Evolutionary conservation across 169 alveolate species (phyloP).

Genomic region (Perkinsus marinus): DNA sequence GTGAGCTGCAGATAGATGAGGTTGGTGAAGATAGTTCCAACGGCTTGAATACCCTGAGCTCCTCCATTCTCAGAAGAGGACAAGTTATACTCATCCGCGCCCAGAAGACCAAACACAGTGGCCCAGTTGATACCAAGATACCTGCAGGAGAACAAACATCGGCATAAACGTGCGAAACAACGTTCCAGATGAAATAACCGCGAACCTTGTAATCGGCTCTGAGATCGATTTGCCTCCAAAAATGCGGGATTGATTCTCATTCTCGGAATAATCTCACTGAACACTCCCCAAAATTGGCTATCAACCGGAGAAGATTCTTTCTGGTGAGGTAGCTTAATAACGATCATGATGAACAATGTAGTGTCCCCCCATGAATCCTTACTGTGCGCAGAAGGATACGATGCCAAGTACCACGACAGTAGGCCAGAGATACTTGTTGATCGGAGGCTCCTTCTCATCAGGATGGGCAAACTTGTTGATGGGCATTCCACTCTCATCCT

Average conservation of each 20-base stretch:
- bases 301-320: too few relatives aligned
- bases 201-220: not conserved
- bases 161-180: not conserved
- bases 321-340: too few relatives aligned
- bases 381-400: not conserved
- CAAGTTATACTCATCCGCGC: not conserved
- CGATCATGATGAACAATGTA: too few relatives aligned
- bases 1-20: not conserved
- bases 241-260: too few relatives aligned
- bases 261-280: too few relatives aligned
- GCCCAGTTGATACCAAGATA: not conserved
- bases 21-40: not conserved
- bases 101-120: not conserved
- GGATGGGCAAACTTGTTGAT: not conserved
- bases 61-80: not conserved
- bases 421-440: not conserved
- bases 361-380: not conserved
- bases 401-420: not conserved
- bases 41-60: not conserved
- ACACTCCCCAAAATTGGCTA: too few relatives aligned
- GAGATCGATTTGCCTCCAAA: too few relatives aligned
- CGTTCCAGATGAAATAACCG: not conserved
- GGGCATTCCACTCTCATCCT: not conserved
- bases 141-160: not conserved
- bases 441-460: not conserved